Evolutionary conservation across 495 filamentous ascomycete species (phyloP), one percentile per base, ranked within the genome.

Genomic region (Aspergillus sparsus): DNA sequence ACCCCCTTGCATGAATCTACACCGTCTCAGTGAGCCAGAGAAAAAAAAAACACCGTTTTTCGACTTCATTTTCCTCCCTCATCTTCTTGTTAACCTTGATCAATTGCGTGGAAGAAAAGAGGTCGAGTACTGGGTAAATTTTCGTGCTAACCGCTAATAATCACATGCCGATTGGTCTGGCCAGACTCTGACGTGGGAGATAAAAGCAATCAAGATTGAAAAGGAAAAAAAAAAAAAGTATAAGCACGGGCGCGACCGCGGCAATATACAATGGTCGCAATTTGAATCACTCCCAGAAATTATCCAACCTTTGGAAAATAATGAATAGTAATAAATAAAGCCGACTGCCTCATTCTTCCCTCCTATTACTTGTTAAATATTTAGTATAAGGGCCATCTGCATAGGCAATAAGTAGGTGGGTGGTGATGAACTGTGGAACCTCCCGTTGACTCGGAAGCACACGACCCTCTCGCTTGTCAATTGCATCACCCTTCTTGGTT

Each of bases 401-500:
- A 12, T 36, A n/a, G 15, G 33, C 12, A 54, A 39, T 21, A 18
- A 35, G 36, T 52, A 27, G 32, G 12, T 3, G 18, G 12, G 21
- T 32, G 45, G 16, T 34, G 15, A 49, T 57, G 12, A 50, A 31
- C 33, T 39, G 53, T 49, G 53, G 53, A 62, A 60, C 58, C 58
- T 53, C 31, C 37, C 41, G 39, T 21, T 27, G 50, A 54, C 41
- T 54, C 50, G 50, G 50, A 60, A 41, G 60, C 66, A 68, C 66
- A 68, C 66, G 63, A 66, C 63, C 59, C 44, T 52, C 53, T 66
- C 61, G 63, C 63, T 64, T 66, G 61, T 63, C 64, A 56, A 71
- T 67, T 71, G 66, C 68, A 73, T 71, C 59, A 83, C 80, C 42
- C 68, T 68, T 16, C 70, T 72, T 6, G 16, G 33, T 42, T 57